A percentile compares a stretch with the other conserved stretches of the same genome.
Evolutionary conservation across 163 green algal species (phyloP).

Genomic region (Scenedesmus sp.): DNA sequence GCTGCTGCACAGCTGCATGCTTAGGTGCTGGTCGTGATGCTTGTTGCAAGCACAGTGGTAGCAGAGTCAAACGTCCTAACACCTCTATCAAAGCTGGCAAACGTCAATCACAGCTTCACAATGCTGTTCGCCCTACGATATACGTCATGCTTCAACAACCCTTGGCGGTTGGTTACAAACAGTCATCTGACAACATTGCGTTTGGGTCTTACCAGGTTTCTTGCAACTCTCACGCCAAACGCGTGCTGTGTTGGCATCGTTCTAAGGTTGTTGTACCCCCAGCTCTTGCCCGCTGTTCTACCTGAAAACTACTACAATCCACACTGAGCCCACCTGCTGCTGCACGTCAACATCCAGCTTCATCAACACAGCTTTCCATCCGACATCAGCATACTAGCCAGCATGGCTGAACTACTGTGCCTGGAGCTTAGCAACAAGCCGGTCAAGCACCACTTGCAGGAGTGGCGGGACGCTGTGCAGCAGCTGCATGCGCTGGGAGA

Average conservation of each 20-base stretch:
- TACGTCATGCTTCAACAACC: neutral
- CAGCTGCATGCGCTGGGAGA: constrained; percentile 8
- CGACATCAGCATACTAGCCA: neutral
- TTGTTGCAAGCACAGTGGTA: neutral
- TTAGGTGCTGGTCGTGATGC: neutral
- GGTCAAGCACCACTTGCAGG: neutral
- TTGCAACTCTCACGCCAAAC: neutral
- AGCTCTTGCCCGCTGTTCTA: no score
- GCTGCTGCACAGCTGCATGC: neutral
- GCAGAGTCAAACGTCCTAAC: neutral
- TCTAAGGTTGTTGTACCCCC: neutral
- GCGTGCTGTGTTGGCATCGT: neutral
- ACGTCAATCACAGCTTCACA: neutral
- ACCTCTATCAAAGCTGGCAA: neutral
- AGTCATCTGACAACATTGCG: neutral
- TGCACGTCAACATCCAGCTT: neutral
- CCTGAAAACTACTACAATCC: neutral
- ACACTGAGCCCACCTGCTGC: neutral
- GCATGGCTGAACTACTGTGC: constrained; percentile 21
- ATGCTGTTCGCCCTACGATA: neutral
- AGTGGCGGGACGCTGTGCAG: constrained; percentile 24
- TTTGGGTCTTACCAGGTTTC: no score
- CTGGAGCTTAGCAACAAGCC: constrained; percentile 17
- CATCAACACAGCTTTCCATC: neutral
- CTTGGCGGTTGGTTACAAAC: neutral